Evolutionary conservation across 305 asterid species (phyloP).

Genomic region (Ilex paraguariensis): DNA sequence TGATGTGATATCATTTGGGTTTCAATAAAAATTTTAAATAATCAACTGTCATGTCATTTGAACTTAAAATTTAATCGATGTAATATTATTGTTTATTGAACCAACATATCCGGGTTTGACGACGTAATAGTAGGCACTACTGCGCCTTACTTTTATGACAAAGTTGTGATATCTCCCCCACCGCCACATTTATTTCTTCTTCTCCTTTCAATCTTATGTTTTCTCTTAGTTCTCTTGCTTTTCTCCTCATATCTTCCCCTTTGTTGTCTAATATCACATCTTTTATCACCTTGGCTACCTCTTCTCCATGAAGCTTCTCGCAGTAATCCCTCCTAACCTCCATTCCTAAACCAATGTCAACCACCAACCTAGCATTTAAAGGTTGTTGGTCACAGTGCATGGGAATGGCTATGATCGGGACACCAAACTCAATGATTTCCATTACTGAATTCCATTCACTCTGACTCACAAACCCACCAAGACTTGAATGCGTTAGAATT

Average conservation of each 20-base stretch:
- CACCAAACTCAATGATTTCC: slow-evolving; percentile 32
- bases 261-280: slow-evolving; percentile 31
- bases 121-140: too few relatives aligned
- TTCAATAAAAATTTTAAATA: too few relatives aligned
- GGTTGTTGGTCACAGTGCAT: slow-evolving; percentile 63
- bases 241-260: slow-evolving; percentile 30
- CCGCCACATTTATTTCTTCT: slow-evolving; percentile 36
- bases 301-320: slow-evolving; percentile 29
- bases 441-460: slow-evolving; percentile 61
- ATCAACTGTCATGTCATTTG: too few relatives aligned
- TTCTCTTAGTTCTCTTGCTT: slow-evolving; percentile 26
- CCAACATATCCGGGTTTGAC: too few relatives aligned
- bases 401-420: slow-evolving; percentile 50
- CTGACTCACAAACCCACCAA: slow-evolving; percentile 13
- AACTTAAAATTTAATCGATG: too few relatives aligned
- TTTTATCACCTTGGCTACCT: slow-evolving; percentile 36
- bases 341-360: slow-evolving; percentile 41
- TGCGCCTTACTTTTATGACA: slow-evolving; percentile 13
- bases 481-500: slow-evolving; percentile 31
- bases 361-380: slow-evolving; percentile 49
- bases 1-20: too few relatives aligned
- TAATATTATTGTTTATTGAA: too few relatives aligned
- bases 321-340: slow-evolving; percentile 37
- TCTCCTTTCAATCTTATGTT: slow-evolving; percentile 29
- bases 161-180: slow-evolving; percentile 32